Evolutionary conservation across 352 stramenopile species (phyloP).

Genomic region (Phytophthora vignae): DNA sequence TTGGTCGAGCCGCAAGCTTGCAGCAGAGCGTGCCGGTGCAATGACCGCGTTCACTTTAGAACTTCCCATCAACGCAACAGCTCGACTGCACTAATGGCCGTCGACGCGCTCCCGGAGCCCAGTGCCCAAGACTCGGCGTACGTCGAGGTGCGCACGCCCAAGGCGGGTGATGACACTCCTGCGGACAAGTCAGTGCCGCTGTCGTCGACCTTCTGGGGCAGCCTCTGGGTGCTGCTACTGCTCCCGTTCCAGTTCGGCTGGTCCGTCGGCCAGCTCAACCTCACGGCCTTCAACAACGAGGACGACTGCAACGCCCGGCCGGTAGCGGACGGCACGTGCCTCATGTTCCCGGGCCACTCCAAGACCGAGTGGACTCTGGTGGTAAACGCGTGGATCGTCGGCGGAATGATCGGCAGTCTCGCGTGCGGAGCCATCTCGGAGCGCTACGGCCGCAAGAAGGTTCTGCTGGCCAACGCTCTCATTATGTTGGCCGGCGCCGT

Average conservation of each 20-base stretch:
- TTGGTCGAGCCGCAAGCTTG: conserved; percentile 1
- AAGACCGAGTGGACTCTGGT: conserved; percentile 54
- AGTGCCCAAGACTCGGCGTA: conserved; percentile 14
- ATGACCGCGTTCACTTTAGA: conserved; percentile 11
- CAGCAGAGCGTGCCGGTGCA: conserved; percentile 13
- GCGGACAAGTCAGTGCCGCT: conserved; percentile 14
- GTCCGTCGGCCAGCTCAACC: conserved; percentile 63
- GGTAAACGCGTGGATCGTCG: conserved; percentile 66
- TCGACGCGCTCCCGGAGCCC: conserved; percentile 1
- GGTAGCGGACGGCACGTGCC: conserved; percentile 35
- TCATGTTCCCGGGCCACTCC: conserved; percentile 35
- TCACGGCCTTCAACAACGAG: conserved; percentile 43
- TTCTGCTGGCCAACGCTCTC: conserved; percentile 36
- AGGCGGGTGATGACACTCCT: conserved; percentile 4
- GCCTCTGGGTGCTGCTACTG: conserved; percentile 53
- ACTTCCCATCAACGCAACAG: conserved; percentile 8
- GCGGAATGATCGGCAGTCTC: conserved; percentile 61
- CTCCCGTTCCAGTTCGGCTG: conserved; percentile 48
- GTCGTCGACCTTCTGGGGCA: conserved; percentile 51
- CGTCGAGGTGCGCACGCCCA: conserved; percentile 27
- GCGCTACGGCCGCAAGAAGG: conserved; percentile 49
- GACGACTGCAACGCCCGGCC: conserved; percentile 51
- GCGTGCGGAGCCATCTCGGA: conserved; percentile 43
- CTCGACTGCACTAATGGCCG: conserved; percentile 2
- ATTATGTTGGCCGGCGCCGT: conserved; percentile 48